Base-by-base conservation (phyloP, 2,329 filamentous ascomycete genomes). In the Colletotrichum melonis region DNA sequence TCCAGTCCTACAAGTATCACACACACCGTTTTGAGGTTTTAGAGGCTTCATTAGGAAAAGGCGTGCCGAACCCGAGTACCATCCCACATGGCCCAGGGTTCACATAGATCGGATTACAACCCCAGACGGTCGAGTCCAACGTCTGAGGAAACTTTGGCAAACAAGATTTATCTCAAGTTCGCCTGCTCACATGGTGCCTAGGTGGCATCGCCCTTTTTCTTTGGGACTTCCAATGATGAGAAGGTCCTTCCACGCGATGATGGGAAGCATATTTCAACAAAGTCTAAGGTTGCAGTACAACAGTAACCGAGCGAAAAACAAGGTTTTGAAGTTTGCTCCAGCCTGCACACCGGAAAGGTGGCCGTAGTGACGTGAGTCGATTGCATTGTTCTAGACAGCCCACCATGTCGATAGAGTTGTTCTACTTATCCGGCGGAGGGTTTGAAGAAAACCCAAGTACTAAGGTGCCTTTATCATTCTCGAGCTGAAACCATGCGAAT, bases 101-200 rank as follows among this genome's bases (percentile, higher is more conserved):
- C 57, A 42, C 28, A 62, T 14, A 38, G 22, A 35, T 26, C 56
- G 38, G 54, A 22, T n/a, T 38, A 22, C 28, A 60, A 67, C 42
- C 56, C 26, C n/a, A 62, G 46, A 22, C 30, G 19, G 56, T 28
- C 38, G 24, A 35, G 14, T 62, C n/a, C 2, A 30, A 67, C n/a
- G 42, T 55, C 26, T 38, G 65, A 67, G 56, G 22, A 67, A 67
- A 67, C 56, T 30, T 54, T 67, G 5, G n/a, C 42, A 38, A 62
- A 55, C 16, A 54, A 60, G 38, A 26, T 60, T 67, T 55, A 54
- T 54, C 65, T 22, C 16, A 62, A 24, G 11, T 56, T 24, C 12
- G 9, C 35, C 35, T 1, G 12, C 35, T 38, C 35, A 56, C 54
- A 56, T n/a, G 54, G 54, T 12, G n/a, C 24, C 22, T 24, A 24